Evolutionary conservation across 257 asterid species (phyloP), one percentile per base, ranked within the genome.

Genomic region (Ilex asprella): DNA sequence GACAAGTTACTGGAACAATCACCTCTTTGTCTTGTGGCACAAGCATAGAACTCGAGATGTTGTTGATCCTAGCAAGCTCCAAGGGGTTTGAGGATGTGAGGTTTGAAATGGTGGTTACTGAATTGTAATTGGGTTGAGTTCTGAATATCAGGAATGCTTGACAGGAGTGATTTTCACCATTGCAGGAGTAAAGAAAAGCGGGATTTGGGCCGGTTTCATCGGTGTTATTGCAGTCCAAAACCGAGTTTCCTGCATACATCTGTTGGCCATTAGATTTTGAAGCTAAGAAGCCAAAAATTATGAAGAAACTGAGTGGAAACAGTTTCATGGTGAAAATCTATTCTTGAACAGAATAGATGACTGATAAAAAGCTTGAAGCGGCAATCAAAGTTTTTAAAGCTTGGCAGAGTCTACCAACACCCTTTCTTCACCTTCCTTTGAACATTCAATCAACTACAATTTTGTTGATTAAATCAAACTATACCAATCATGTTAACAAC

Each of bases 1-100:
- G 79, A 61, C 95, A 87, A 7, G 55, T 70, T 16, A 72, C 85
- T 0, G 94, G 94, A 13, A 85, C 67, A 4, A 85, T 67, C n/a
- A 87, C 74, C 10, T 73, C 88, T 10, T 14, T 61, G 16, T 66
- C 84, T 3, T 52, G 66, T 39, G 78, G 74, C 46, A 85, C 50
- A 49, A 68, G 6, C 10, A 50, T 61, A 1, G 81, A 72, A 61
- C 7, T 54, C 2, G 89, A 72, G 78, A 85, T 32, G 14, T 76
- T 73, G 74, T 87, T 85, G 55, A 85, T 50, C 8, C 30, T 75
- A 5, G 81, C 78, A 7, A 85, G 52, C 61, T 72, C 74, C 16
- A 0, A 54, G 0, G 78, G 76, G 62, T 79, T 60, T 1, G 82
- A 72, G 29, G 88, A 81, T 29, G 82, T 79, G 21, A 87, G 69